Evolutionary conservation across 2,329 filamentous ascomycete genomes (phyloP), one percentile per base, ranked within the genome.

Genomic region (Alternaria triticimaculans): DNA sequence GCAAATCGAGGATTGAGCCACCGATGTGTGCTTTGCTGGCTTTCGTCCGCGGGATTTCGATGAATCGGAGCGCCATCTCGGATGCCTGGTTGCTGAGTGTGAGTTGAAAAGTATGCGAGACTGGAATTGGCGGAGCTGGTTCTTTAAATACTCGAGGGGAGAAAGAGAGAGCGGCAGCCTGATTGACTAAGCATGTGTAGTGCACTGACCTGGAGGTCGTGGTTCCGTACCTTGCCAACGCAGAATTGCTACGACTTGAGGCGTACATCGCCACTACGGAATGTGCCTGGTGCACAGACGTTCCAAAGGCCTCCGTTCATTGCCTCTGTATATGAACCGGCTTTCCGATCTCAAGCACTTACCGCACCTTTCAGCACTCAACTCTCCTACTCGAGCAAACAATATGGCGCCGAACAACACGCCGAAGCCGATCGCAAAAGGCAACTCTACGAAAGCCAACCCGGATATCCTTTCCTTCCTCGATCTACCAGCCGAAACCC

Each of bases 71-170:
- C 0, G 43, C 0, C 43, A 45, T 23, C 6, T 21, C 1, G 18
- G 20, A 8, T 45, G 18, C 1, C 3, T 28, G 26, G 4, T 5
- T 10, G 18, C 1, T 12, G 43, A 45, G 43, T 0, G 20, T 45
- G 21, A 21, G 18, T 45, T 23, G 11, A 2, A 0, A 0, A 20
- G 3, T 21, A 3, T 0, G 20, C 11, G 0, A 37, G 33, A n/a
- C 15, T 0, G 33, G 18, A 8, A 0, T 0, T 21, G 21, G 2
- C 2, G 18, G 12, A 0, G 11, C 18, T 21, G 20, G 11, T 9
- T 7, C 0, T 9, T 45, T 1, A 45, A 2, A 45, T 45, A 0
- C 18, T 0, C 18, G 1, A 23, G 3, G 18, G 1, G 20, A 21
- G 43, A 44, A 45, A 23, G 20, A 45, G 5, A 45, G 0, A 1